phyloP scores from a whole-genome alignment of 2,329 filamentous ascomycete genomes.

The Emergomyces pasteurianus region DNA sequence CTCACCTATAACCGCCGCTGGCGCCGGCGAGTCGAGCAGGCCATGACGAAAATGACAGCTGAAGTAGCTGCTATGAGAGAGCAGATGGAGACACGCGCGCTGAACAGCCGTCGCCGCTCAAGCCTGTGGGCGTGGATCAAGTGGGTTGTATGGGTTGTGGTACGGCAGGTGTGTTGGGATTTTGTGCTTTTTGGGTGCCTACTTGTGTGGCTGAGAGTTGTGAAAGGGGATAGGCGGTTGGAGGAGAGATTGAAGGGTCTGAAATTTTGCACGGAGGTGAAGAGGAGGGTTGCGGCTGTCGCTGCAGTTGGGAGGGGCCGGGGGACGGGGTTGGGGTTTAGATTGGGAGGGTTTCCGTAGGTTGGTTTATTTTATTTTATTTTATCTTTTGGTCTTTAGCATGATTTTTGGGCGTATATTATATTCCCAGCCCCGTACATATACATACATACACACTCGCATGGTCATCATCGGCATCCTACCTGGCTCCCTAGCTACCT shows the following conservation, averaged over 20 bases:
- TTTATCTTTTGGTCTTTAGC: no score
- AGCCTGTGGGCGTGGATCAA: constrained; percentile 57
- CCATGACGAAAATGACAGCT: constrained; percentile 77
- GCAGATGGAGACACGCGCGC: constrained; percentile 66
- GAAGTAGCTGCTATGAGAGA: constrained; percentile 88
- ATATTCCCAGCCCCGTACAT: background rate
- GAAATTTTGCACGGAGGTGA: constrained; percentile 23
- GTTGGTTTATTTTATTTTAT: background rate
- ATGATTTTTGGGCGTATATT: no score
- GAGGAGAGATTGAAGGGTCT: constrained; percentile 24
- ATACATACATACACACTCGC: no score
- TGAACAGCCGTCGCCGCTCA: constrained; percentile 55
- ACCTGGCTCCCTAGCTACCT: background rate
- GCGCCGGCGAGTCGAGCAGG: constrained; percentile 71
- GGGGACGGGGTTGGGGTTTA: constrained; percentile 12
- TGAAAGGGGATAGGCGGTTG: constrained; percentile 31
- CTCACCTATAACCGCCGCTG: constrained; percentile 45
- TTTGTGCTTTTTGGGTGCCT: constrained; percentile 38
- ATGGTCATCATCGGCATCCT: no score
- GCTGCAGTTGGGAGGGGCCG: constrained; percentile 15
- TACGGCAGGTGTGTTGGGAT: constrained; percentile 67
- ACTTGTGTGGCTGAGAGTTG: constrained; percentile 29
- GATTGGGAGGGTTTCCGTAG: background rate
- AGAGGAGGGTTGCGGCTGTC: constrained; percentile 19
- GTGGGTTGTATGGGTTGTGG: constrained; percentile 55